Conservation (phyloP, 164 flowering plant genomes). For the Kalanchoe fedtschenkoi region DNA sequence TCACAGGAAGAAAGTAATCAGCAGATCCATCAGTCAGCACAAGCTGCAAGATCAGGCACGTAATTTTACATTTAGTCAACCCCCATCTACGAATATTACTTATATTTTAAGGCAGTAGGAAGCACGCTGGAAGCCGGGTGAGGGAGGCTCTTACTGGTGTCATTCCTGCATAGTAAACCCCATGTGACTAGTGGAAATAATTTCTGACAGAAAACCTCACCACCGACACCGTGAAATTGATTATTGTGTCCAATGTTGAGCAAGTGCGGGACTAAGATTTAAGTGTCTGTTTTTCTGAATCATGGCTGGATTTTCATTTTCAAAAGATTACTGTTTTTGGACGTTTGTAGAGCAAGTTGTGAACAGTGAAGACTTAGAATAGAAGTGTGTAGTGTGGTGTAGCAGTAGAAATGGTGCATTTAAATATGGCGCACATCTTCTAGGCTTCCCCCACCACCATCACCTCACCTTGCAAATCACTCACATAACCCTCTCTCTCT, state of each 20-base stretch:
- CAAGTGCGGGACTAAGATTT: background rate
- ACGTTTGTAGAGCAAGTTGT: background rate
- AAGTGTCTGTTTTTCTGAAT: background rate
- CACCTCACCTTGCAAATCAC: background rate
- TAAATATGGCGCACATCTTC: background rate
- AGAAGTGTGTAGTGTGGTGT: background rate
- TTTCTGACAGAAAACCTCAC: background rate
- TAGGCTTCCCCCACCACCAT: background rate
- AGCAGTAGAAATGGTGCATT: background rate
- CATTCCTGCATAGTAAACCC: background rate
- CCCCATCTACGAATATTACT: background rate
- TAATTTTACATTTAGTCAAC: background rate
- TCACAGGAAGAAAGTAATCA: background rate
- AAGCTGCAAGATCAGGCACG: background rate
- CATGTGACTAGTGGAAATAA: background rate
- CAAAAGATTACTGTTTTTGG: background rate
- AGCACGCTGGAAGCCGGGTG: background rate
- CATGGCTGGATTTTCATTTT: background rate
- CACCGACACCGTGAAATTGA: constrained; percentile 1
- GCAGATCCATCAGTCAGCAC: background rate
- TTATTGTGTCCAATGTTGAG: background rate
- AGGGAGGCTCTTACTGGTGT: too few relatives aligned
- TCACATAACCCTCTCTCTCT: too few relatives aligned
- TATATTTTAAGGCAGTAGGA: background rate
- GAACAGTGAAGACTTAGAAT: background rate